A percentile compares a stretch with the other conserved stretches of the same genome.
Evolutionary conservation across 2,329 filamentous ascomycete genomes (phyloP).

Genomic region (Penicillium thymicola): DNA sequence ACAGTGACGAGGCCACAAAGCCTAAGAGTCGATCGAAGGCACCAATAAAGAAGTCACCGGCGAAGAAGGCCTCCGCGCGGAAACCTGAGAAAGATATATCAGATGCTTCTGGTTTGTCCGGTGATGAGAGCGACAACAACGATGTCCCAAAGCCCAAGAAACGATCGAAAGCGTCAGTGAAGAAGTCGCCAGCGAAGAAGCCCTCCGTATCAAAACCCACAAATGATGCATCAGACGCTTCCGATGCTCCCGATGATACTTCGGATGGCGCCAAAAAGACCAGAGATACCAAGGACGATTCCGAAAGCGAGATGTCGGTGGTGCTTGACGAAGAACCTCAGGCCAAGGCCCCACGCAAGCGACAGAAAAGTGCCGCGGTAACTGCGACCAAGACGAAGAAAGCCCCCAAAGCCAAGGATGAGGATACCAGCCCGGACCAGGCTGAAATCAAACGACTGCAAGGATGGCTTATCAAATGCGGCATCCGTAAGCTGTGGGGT

Average conservation of each 20-base stretch:
- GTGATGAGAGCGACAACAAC: constrained; percentile 24
- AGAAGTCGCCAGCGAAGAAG: constrained; percentile 14
- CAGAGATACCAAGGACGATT: constrained; percentile 47
- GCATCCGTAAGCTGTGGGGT: constrained; percentile 87
- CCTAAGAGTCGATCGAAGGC: constrained; percentile 17
- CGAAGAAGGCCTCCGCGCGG: constrained; percentile 4
- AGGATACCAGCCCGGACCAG: constrained; percentile 60
- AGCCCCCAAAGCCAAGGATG: constrained; percentile 43
- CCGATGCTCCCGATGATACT: constrained; percentile 16
- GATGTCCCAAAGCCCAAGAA: constrained; percentile 22
- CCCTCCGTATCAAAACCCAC: not conserved
- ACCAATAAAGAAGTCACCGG: not conserved
- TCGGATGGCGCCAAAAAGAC: constrained; percentile 12
- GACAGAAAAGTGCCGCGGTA: constrained; percentile 30
- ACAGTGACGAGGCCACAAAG: constrained; percentile 24
- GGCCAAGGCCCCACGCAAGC: constrained; percentile 57
- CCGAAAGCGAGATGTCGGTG: constrained; percentile 66
- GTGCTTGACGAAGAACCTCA: constrained; percentile 73
- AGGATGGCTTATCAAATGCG: constrained; percentile 82
- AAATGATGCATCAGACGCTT: constrained; percentile 1
- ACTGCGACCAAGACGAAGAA: constrained; percentile 34
- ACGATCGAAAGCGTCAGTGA: constrained; percentile 5
- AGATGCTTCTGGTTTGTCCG: constrained; percentile 8
- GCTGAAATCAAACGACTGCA: constrained; percentile 86
- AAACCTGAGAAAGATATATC: constrained; percentile 7